Evolutionary conservation across 1,139 yeast genomes (phyloP), one percentile per base, ranked within the genome.

Genomic region (Pichia sp.): DNA sequence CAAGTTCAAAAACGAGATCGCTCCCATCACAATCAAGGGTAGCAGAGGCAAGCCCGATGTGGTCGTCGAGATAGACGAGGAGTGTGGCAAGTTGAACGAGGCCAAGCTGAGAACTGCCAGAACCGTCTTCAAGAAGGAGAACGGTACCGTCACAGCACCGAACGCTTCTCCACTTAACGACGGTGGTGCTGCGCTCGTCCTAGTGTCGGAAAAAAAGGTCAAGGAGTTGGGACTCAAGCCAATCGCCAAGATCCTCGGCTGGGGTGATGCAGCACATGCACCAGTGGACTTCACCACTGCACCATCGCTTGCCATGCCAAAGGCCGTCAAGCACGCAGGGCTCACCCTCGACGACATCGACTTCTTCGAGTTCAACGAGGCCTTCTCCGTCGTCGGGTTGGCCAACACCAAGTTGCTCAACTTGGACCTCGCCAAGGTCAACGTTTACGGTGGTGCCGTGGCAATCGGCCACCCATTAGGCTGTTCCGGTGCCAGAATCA

Each of bases 401-500:
- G 96, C 96, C 58, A 91, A 90, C 74, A 75, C 90, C 58, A 82
- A 88, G 75, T 73, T 89, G 58, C 78, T 88, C 60, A 75, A 75
- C 60, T 69, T 93, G 55, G 79, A 83, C 54, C 72, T 74, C 34
- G 78, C 79, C 50, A 90, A 88, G 74, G 82, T 91, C 59, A 93
- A 93, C 67, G 95, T 85, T 53, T 91, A 91, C 70, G 99, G 99
- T 71, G 99, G 98, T 71, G 98, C 98, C 42, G 98, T 93, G 58
- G 98, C 97, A 47, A 70, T 93, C 62, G 98, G 98, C 49, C 98
- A 93, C 70, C 98, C 99, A 65, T 80, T 93, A 66, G 99, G 98
- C 55, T 88, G 96, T 74, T 87, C 96, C 21, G 99, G 99, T 70
- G 97, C 98, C 44, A 85, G 99, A 76, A 81, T 93, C 65, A 80